Evolutionary conservation across 805 yeast species (phyloP).

Genomic region (Candida xiaguanensis): DNA sequence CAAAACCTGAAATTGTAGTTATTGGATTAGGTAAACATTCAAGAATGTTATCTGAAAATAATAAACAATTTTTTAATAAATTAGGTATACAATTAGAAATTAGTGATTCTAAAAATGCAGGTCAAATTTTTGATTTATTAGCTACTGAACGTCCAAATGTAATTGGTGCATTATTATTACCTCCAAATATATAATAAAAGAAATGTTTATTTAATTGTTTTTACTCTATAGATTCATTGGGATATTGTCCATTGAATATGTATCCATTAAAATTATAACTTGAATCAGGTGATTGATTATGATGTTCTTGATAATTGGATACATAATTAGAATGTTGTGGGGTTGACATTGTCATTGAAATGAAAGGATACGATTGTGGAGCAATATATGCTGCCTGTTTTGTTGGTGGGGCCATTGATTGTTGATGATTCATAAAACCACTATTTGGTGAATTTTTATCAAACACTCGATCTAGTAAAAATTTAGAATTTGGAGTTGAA

Average conservation of each 20-base stretch:
- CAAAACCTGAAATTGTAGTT: conserved; percentile 73
- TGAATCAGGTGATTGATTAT: background rate
- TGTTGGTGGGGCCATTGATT: conserved; percentile 32
- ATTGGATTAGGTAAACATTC: conserved; percentile 67
- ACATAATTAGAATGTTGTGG: conserved; percentile 36
- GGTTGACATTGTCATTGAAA: conserved; percentile 40
- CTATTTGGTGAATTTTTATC: conserved; percentile 30
- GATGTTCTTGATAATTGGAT: conserved; percentile 3
- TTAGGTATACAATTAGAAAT: conserved; percentile 71
- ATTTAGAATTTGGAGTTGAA: conserved; percentile 40
- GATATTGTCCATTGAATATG: conserved; percentile 1
- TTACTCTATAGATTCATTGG: background rate
- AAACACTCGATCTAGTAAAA: conserved; percentile 34
- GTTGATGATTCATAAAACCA: conserved; percentile 11
- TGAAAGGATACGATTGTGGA: conserved; percentile 6
- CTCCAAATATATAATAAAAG: conserved; percentile 51
- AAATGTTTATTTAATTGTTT: background rate
- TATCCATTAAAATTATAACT: conserved; percentile 2
- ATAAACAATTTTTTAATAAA: conserved; percentile 44
- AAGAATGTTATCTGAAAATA: conserved; percentile 57
- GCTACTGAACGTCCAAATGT: conserved; percentile 77
- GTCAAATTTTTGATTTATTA: conserved; percentile 64
- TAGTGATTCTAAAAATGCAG: conserved; percentile 61
- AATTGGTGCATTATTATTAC: conserved; percentile 69
- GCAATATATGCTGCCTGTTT: conserved; percentile 11